Base-by-base conservation (phyloP, 2,329 filamentous ascomycete species). In the Chaetomium olivaceum region DNA sequence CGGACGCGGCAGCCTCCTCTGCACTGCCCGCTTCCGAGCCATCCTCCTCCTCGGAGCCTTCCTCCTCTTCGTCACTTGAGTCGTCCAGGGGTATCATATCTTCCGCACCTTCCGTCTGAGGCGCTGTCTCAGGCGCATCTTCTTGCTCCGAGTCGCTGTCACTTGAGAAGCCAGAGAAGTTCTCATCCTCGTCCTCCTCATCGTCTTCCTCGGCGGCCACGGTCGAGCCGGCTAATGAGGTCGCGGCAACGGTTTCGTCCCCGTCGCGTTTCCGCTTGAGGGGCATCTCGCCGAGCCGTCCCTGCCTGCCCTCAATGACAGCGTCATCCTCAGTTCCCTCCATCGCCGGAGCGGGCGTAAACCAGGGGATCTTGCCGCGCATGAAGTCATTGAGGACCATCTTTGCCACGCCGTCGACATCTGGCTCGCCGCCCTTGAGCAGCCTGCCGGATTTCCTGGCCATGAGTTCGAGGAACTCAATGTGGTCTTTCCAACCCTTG, bases 381-480 rank as follows among this genome's bases (percentile, higher is more conserved):
- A 98, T 87, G 76, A 98, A 99, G 75, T 99, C 95, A 73, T 97
- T 98, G 66, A 99, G 81, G 0, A 99, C 91, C 88, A 97, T 97
- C 79, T 97, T 97, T 1, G 95, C 95, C 57, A 97, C 93, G 73
- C 93, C 93, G 73, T 98, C 94, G 63, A 97, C 80, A 77, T 99
- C 95, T 4, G 94, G 91, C 76, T 98, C 95, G n/a, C 94, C 95
- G 65, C 92, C 94, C 76, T 92, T 93, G 19, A 98, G 81, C 23
- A 99, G 80, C 71, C 93, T 86, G 19, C 95, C 95, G 65, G 89
- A 88, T 77, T 97, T 98, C 64, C 93, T 84, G 9, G 93, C 94
- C 2, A 99, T 82, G 31, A 92, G 81, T 74, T 97, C 94, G 1
- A 99, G 81, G 73, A 99, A 96, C 67, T 94, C 89, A 16, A 90